phyloP scores from a whole-genome alignment of 192 early-diverging fungal species.

The Umbelopsis vinacea region DNA sequence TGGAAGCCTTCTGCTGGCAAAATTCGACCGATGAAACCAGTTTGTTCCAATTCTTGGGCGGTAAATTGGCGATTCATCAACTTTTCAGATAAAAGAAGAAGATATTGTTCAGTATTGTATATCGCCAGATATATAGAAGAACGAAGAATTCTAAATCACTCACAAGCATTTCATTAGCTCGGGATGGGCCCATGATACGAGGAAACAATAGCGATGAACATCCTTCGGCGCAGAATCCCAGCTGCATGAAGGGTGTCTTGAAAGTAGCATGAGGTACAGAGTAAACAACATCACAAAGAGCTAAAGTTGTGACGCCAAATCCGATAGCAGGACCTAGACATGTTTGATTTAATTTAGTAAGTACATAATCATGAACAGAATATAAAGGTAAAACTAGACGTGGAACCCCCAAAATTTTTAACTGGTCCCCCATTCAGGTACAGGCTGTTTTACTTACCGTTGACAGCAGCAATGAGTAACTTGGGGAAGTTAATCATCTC shows the following conservation, averaged over 20 bases:
- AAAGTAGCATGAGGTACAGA: slow-evolving; percentile 65
- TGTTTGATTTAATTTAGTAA: no score
- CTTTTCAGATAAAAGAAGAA: slow-evolving; percentile 3
- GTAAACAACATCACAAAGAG: slow-evolving; percentile 74
- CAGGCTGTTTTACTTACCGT: slow-evolving; percentile 43
- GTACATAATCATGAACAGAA: no score
- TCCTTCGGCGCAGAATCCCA: slow-evolving; percentile 73
- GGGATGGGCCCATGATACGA: slow-evolving; percentile 62
- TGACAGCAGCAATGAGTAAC: slow-evolving; percentile 66
- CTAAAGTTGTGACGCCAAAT: slow-evolving; percentile 67
- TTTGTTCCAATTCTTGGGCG: slow-evolving; percentile 62
- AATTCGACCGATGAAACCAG: slow-evolving; percentile 58
- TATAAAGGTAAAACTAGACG: background rate
- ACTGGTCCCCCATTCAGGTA: background rate
- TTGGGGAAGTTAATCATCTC: slow-evolving; percentile 64
- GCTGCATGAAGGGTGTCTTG: slow-evolving; percentile 75
- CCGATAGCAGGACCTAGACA: slow-evolving; percentile 67
- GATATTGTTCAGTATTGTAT: background rate
- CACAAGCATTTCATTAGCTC: slow-evolving; percentile 71
- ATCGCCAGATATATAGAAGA: background rate
- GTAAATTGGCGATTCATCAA: slow-evolving; percentile 59
- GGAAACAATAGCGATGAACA: slow-evolving; percentile 71
- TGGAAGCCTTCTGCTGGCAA: slow-evolving; percentile 56
- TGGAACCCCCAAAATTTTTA: background rate
- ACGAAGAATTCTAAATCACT: background rate